Evolutionary conservation across 1,284 basidiomycete species (phyloP).

Genomic region (Waitea zeae): DNA sequence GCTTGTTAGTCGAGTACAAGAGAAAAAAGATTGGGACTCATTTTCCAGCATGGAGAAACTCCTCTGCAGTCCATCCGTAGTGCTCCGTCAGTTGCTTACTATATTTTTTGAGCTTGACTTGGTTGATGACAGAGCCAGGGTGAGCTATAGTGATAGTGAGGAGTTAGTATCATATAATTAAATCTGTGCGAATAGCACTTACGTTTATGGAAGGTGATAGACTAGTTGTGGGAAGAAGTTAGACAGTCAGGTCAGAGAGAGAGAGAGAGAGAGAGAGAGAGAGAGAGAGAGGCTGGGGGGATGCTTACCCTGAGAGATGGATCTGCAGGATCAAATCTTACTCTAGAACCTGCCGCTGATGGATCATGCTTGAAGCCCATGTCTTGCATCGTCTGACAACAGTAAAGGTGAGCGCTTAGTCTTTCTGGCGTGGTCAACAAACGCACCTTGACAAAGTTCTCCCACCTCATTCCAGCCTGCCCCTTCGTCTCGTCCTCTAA

Average conservation of each 20-base stretch:
- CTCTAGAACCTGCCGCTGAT: conserved; percentile 64
- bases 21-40: not conserved
- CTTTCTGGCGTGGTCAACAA: not conserved
- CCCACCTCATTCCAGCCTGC: conserved; percentile 52
- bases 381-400: conserved; percentile 46
- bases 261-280: not conserved
- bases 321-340: conserved; percentile 60
- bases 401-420: conserved; percentile 1
- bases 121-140: conserved; percentile 7
- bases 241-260: not conserved
- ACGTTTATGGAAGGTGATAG: conserved; percentile 67
- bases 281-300: too few relatives aligned
- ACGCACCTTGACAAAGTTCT: conserved; percentile 37
- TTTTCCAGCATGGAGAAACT: conserved; percentile 1
- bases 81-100: conserved; percentile 5
- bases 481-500: conserved; percentile 38
- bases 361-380: conserved; percentile 61
- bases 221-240: conserved; percentile 17
- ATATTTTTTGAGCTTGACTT: conserved; percentile 5
- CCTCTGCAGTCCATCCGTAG: conserved; percentile 8
- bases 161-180: conserved; percentile 1
- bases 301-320: conserved; percentile 31
- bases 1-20: too few relatives aligned
- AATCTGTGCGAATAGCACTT: conserved; percentile 12
- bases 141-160: conserved; percentile 5